These are phyloP conservation scores for Pigoraptor vietnamica DNA, from an alignment of 78 protist species.

Conservation along the genomic window DNA sequence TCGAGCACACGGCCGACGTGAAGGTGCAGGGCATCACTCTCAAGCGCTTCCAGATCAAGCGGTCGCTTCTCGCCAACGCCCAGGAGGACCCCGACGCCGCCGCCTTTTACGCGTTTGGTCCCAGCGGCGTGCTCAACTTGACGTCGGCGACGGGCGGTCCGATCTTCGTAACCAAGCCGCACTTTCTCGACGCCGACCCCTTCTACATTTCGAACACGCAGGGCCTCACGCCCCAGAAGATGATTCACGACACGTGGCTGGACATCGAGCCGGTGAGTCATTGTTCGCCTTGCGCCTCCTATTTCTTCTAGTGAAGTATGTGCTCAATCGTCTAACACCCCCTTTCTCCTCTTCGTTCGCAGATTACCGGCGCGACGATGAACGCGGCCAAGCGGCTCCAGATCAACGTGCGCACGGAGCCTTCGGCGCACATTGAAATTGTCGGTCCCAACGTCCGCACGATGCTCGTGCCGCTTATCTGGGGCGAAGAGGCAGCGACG, in stretches of 20 bases:
- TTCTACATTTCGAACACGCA: background rate
- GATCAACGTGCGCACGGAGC: background rate
- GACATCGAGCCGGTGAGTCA: constrained; percentile 7
- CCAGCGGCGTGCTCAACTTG: background rate
- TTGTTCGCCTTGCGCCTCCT: background rate
- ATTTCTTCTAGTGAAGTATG: background rate
- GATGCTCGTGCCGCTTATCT: background rate
- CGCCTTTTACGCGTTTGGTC: constrained; percentile 1
- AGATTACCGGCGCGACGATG: constrained; percentile 2
- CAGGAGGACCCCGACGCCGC: background rate
- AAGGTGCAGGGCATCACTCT: background rate
- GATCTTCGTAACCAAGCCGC: background rate
- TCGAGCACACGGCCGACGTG: background rate
- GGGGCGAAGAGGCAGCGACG: background rate
- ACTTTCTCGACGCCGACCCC: constrained; percentile 4
- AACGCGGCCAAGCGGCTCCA: constrained; percentile 12
- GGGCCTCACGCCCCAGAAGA: background rate
- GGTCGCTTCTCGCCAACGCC: background rate
- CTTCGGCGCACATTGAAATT: background rate
- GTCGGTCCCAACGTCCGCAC: background rate
- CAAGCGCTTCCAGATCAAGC: background rate
- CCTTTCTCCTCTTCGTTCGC: background rate
- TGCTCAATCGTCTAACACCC: background rate
- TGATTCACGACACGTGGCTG: background rate
- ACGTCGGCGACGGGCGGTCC: background rate